Percentiles rank a stretch among this genome's conserved stretches.
Conservation (phyloP, 129 eudicot genomes). For the Chrysanthemum lavandulifolium region DNA sequence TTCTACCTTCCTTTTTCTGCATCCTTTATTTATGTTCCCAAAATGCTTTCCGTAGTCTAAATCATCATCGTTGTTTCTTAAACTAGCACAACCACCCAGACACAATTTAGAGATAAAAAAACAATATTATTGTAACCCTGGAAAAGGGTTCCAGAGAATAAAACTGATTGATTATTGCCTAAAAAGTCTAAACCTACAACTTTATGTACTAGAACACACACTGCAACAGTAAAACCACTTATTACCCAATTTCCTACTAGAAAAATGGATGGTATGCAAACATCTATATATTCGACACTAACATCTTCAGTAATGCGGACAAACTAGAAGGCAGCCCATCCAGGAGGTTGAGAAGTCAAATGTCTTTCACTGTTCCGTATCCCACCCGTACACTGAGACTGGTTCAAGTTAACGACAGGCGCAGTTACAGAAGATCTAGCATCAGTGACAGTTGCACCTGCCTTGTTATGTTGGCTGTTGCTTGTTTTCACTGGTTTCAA, state of each 20-base stretch:
- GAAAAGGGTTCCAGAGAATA: not conserved
- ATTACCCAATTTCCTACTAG: not conserved
- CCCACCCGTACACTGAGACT: constrained; percentile 8
- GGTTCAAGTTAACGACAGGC: constrained; percentile 12
- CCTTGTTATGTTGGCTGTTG: constrained; percentile 44
- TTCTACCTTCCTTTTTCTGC: too few species aligned
- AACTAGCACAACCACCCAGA: too few species aligned
- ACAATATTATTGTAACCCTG: too few species aligned
- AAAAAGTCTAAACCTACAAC: constrained; percentile 1
- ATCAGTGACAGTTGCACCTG: constrained; percentile 20
- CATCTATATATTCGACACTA: not conserved
- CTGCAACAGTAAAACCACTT: not conserved
- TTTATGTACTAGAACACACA: constrained; percentile 1
- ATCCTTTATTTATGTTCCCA: too few species aligned
- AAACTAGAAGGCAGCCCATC: constrained; percentile 28
- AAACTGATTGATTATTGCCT: not conserved
- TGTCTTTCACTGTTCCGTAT: constrained; percentile 11
- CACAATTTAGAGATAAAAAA: too few species aligned
- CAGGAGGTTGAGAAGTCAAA: constrained; percentile 18
- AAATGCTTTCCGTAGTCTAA: too few species aligned
- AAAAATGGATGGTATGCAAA: not conserved
- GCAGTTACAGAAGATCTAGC: constrained; percentile 4
- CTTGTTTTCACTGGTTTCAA: constrained; percentile 57
- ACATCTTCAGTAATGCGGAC: constrained; percentile 1
- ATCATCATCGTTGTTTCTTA: too few species aligned